Conservation (phyloP, 2,329 filamentous ascomycete genomes). For the Cladophialophora immunda region DNA sequence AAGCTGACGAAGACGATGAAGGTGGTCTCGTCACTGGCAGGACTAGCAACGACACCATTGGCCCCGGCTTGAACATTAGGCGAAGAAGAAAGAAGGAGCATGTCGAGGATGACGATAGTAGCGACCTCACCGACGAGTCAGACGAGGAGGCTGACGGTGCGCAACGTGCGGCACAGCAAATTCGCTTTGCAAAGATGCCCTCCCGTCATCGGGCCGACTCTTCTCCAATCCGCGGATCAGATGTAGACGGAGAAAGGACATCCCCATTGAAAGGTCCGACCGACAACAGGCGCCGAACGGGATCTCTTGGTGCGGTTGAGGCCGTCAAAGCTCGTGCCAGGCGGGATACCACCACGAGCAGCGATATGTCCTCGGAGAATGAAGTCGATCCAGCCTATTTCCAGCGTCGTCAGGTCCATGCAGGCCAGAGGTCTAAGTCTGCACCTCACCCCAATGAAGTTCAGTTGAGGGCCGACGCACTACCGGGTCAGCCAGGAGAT, state of each 20-base stretch:
- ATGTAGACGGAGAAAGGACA: slow-evolving; percentile 61
- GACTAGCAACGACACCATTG: slow-evolving; percentile 65
- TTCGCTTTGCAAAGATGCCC: slow-evolving; percentile 96
- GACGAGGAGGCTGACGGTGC: slow-evolving; percentile 66
- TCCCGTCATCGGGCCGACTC: slow-evolving; percentile 85
- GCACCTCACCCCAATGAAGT: slow-evolving; percentile 33
- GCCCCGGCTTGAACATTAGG: slow-evolving; percentile 59
- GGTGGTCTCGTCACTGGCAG: slow-evolving; percentile 70
- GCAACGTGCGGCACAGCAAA: slow-evolving; percentile 78
- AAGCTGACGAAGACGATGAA: slow-evolving; percentile 66
- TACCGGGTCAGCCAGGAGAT: slow-evolving; percentile 29
- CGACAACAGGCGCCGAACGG: slow-evolving; percentile 59
- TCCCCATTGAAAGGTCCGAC: slow-evolving; percentile 63
- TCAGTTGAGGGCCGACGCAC: neutral
- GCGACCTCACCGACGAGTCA: slow-evolving; percentile 72
- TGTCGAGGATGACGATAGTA: slow-evolving; percentile 71
- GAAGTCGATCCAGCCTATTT: slow-evolving; percentile 63
- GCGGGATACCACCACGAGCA: slow-evolving; percentile 71
- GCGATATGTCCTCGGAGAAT: slow-evolving; percentile 72
- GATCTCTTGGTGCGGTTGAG: slow-evolving; percentile 65
- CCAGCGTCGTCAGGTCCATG: slow-evolving; percentile 62
- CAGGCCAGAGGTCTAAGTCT: slow-evolving; percentile 47
- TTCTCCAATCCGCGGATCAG: slow-evolving; percentile 74
- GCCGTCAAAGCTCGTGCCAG: slow-evolving; percentile 62
- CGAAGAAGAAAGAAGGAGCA: slow-evolving; percentile 64